Evolutionary conservation across 495 filamentous ascomycete species (phyloP).

Genomic region (Poronia punctata): DNA sequence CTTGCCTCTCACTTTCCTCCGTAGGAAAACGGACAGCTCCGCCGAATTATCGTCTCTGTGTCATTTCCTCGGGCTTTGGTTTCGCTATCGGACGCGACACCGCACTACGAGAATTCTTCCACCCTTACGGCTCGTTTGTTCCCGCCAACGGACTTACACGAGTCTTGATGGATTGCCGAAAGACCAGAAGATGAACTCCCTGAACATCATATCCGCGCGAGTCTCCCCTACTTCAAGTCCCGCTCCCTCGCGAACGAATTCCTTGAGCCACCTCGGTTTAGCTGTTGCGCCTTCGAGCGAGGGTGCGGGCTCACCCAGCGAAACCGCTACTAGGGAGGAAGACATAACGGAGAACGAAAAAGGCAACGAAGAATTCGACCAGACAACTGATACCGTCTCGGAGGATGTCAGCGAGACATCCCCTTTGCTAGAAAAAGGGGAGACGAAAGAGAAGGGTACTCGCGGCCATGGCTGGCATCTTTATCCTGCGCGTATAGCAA

Average conservation of each 20-base stretch:
- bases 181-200: slow-evolving; percentile 81
- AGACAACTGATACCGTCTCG: slow-evolving; percentile 21
- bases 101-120: too few species aligned
- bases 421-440: slow-evolving; percentile 45
- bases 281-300: slow-evolving; percentile 39
- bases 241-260: slow-evolving; percentile 57
- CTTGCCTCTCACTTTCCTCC: too few species aligned
- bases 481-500: slow-evolving; percentile 52
- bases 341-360: slow-evolving; percentile 22
- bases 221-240: slow-evolving; percentile 55
- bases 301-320: slow-evolving; percentile 22
- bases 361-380: slow-evolving; percentile 19
- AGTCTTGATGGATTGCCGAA: slow-evolving; percentile 45
- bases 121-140: slow-evolving; percentile 9
- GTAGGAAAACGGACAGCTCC: too few species aligned
- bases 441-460: slow-evolving; percentile 29
- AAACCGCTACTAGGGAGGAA: slow-evolving; percentile 29
- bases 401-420: slow-evolving; percentile 56
- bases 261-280: slow-evolving; percentile 49
- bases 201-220: slow-evolving; percentile 88
- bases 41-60: background rate
- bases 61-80: background rate
- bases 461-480: slow-evolving; percentile 39
- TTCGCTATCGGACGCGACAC: too few species aligned
- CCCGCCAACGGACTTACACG: slow-evolving; percentile 14